phyloP scores from a whole-genome alignment of 179 eudicot genomes.

The Heliamphora pulchella region DNA sequence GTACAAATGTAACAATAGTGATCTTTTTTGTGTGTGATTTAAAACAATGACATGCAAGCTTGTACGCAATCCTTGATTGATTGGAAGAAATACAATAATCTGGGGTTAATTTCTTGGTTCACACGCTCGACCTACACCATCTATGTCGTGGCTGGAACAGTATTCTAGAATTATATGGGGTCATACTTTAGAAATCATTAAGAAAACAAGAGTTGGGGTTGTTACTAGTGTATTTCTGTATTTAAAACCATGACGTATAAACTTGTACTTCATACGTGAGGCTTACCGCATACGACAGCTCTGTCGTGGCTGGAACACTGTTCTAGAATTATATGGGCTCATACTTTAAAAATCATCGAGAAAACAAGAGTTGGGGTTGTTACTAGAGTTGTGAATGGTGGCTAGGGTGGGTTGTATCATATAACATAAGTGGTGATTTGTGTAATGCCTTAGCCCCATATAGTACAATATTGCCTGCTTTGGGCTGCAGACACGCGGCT shows the following conservation, averaged over 20 bases:
- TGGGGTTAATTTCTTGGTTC: background rate
- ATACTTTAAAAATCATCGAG: background rate
- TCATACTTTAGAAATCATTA: background rate
- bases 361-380: background rate
- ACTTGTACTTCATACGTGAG: too few relatives aligned
- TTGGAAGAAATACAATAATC: background rate
- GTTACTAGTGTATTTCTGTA: too few relatives aligned
- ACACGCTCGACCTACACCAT: too few relatives aligned
- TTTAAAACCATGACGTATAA: too few relatives aligned
- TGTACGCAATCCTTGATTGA: background rate
- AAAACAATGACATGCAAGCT: background rate
- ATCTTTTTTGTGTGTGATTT: background rate
- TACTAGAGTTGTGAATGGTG: background rate
- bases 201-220: background rate
- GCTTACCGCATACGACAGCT: too few relatives aligned
- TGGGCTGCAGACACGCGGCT: too few relatives aligned
- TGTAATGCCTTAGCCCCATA: too few relatives aligned
- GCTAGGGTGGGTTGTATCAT: background rate
- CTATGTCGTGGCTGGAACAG: background rate
- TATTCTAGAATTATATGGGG: background rate
- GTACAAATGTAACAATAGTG: background rate
- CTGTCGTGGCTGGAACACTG: background rate
- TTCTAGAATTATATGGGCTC: background rate
- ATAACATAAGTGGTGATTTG: too few relatives aligned
- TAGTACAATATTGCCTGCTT: too few relatives aligned